Evolutionary conservation across 371 early-diverging fungal genomes (phyloP).

Genomic region (Actinomortierella ambigua): DNA sequence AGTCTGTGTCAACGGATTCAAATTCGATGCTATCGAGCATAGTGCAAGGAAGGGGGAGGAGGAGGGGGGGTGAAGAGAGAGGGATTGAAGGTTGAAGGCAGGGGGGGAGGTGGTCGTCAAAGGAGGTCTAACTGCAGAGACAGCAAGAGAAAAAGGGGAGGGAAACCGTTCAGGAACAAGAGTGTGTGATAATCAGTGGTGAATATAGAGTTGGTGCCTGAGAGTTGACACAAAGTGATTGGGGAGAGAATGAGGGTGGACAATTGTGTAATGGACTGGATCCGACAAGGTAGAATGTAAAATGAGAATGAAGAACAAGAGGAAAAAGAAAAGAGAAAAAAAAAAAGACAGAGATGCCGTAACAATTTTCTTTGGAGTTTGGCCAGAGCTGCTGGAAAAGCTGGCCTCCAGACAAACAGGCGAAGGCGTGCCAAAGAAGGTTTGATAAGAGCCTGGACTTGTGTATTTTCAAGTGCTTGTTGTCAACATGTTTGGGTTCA

Average conservation of each 20-base stretch:
- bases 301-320: neutral
- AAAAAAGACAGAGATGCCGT: neutral
- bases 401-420: neutral
- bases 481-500: too few species aligned
- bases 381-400: constrained; percentile 5
- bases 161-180: too few species aligned
- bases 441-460: neutral
- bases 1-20: constrained; percentile 12
- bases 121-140: too few species aligned
- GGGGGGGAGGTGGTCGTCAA: too few species aligned
- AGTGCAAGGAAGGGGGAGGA: neutral
- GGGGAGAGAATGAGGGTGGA: too few species aligned
- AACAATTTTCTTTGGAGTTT: neutral
- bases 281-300: neutral
- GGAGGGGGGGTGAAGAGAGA: neutral
- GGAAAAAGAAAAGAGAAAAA: neutral
- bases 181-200: too few species aligned
- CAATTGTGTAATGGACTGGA: neutral
- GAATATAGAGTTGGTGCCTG: too few species aligned
- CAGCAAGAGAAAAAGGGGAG: too few species aligned
- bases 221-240: too few species aligned
- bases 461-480: neutral
- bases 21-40: neutral
- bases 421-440: neutral
- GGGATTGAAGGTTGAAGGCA: neutral